Base-by-base conservation (phyloP, 2,329 filamentous ascomycete genomes). In the Acrocalymma vagum region DNA sequence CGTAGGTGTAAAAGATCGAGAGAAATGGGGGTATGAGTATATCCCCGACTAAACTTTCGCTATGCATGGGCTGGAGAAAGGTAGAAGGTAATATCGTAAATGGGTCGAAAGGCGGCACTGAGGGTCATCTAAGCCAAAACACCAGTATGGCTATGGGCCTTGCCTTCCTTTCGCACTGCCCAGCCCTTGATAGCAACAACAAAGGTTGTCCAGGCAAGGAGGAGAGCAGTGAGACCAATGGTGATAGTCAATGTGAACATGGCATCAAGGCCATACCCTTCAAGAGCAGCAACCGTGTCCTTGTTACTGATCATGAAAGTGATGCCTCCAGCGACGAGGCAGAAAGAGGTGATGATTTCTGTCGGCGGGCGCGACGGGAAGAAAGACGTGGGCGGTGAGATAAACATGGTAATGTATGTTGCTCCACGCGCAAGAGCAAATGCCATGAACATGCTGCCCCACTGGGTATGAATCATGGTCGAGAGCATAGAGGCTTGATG, bases 191-290 rank as follows among this genome's bases (percentile, higher is more conserved):
- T 72, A 17, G 90, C 87, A 45, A 96, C 82, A 9, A 88, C 75
- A 18, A 91, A 62, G 14, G 95, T 80, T 38, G 87, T 81, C 85
- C 89, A 96, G 0, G 91, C 85, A 88, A 96, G 93, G 35, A 95
- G 70, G 34, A 96, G 77, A 2, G 86, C 87, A 1, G 90, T 88
- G 6, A 95, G 66, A 2, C 92, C 93, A 82, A 95, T 88, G 8
- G 85, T 88, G 22, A 96, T 81, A 0, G 90, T 96, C 71, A 96
- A 95, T 47, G 90, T 83, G 70, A 96, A 94, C 91, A 96, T 96
- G 50, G 89, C 89, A 62, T 96, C 88, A 11, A 96, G 74, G 4
- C 85, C 72, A 62, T 92, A 86, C 41, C 81, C 79, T 45, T 92
- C 85, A 75, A 96, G 89, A n/a, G 84, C 83, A 8, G 78, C 68